These are phyloP conservation scores for Hordeum pubiflorum DNA, from an alignment of 202 grass and related monocot genomes.

Conservation along the genomic window DNA sequence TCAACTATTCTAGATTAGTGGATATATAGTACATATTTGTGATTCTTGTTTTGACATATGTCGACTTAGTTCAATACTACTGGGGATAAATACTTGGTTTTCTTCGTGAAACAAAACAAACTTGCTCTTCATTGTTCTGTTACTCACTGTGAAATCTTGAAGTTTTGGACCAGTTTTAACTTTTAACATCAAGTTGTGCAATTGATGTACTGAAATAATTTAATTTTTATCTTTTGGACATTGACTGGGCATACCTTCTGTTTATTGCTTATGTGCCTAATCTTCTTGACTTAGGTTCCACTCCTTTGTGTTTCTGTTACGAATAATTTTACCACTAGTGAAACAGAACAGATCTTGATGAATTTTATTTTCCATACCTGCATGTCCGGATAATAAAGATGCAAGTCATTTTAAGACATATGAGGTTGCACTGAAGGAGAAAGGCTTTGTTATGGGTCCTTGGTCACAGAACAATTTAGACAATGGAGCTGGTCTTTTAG, in stretches of 20 bases:
- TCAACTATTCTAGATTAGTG: neutral
- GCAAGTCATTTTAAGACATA: conserved; percentile 96
- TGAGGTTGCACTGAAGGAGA: conserved; percentile 87
- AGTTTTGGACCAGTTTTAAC: neutral
- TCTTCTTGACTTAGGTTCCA: neutral
- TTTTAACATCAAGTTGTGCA: neutral
- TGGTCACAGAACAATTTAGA: neutral
- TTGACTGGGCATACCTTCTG: neutral
- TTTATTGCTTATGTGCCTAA: neutral
- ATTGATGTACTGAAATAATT: neutral
- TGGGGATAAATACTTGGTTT: neutral
- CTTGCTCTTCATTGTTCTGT: neutral
- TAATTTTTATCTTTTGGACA: neutral
- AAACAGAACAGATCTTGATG: conserved; percentile 1
- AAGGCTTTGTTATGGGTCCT: conserved; percentile 87
- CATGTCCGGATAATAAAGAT: conserved; percentile 72
- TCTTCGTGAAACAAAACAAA: neutral
- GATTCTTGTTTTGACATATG: neutral
- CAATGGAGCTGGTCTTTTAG: too few species aligned
- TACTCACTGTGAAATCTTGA: neutral
- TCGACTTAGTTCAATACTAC: neutral
- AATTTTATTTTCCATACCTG: conserved; percentile 5
- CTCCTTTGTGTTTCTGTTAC: neutral
- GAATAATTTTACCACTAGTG: neutral
- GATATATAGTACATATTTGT: neutral